phyloP scores from a whole-genome alignment of 345 rosid species.

The rapeseed (Brassica napus) region DNA sequence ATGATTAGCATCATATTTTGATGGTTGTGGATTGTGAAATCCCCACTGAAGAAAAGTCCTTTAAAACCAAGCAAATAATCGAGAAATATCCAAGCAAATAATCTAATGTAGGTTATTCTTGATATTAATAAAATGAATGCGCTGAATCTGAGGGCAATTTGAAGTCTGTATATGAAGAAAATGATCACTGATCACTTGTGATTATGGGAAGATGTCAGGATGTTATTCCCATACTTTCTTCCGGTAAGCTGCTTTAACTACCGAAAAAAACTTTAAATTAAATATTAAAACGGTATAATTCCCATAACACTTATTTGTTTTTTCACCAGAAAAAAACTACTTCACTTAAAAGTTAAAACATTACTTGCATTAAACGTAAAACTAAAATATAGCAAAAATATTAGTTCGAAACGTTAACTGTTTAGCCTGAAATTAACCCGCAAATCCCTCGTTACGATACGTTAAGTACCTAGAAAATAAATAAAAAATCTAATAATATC shows the following conservation, averaged over 20 bases:
- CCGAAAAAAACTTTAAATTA: background rate
- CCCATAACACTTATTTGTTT: too few species aligned
- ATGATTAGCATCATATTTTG: background rate
- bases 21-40: background rate
- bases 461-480: background rate
- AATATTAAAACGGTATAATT: background rate
- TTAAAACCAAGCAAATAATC: background rate
- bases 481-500: background rate
- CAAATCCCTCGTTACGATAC: slow-evolving; percentile 27
- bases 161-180: background rate
- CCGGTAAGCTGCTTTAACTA: background rate
- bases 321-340: background rate
- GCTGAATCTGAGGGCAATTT: background rate
- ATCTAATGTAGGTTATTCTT: background rate
- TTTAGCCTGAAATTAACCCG: slow-evolving; percentile 14
- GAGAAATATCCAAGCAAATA: background rate
- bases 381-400: background rate
- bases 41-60: background rate
- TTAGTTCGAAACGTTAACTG: background rate
- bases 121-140: background rate
- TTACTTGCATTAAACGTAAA: background rate
- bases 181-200: background rate
- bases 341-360: background rate
- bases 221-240: background rate
- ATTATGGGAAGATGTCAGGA: background rate